These are phyloP conservation scores for Zangia roseola DNA, from an alignment of 768 basidiomycete genomes.

Conservation along the genomic window DNA sequence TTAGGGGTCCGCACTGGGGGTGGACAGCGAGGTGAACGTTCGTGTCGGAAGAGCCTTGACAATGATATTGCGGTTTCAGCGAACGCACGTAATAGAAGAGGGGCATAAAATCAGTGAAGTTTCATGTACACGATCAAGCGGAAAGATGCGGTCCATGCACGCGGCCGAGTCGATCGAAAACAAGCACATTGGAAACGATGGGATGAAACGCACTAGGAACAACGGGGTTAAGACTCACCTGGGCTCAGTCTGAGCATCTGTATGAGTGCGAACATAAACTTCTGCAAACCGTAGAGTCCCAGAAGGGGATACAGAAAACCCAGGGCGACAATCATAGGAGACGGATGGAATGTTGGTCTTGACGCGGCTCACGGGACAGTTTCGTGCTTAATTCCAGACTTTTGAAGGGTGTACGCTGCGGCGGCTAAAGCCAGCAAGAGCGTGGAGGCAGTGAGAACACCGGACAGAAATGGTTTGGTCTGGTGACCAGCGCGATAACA, in stretches of 20 bases:
- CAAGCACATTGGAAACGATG: background rate
- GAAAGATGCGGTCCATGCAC: background rate
- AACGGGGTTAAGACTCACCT: slow-evolving; percentile 11
- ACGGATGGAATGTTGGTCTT: too few relatives aligned
- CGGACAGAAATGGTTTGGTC: too few relatives aligned
- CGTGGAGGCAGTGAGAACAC: background rate
- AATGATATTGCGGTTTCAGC: slow-evolving; percentile 8
- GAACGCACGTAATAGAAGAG: background rate
- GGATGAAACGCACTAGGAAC: background rate
- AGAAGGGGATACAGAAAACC: slow-evolving; percentile 21
- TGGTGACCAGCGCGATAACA: too few relatives aligned
- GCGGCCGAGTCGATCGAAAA: background rate
- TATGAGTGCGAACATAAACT: slow-evolving; percentile 4
- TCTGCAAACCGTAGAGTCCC: slow-evolving; percentile 17
- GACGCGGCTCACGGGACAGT: too few relatives aligned
- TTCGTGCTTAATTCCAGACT: too few relatives aligned
- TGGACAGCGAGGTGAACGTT: slow-evolving; percentile 44
- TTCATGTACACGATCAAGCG: too few relatives aligned
- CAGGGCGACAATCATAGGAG: slow-evolving; percentile 25
- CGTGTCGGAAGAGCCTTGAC: slow-evolving; percentile 15
- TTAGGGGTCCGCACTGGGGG: slow-evolving; percentile 43
- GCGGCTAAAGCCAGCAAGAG: background rate
- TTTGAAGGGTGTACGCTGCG: too few relatives aligned
- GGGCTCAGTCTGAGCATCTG: background rate
- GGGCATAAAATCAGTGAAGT: background rate